Evolutionary conservation across 2,329 filamentous ascomycete species (phyloP), one percentile per base, ranked within the genome.

Genomic region (Aureobasidium uvarum): DNA sequence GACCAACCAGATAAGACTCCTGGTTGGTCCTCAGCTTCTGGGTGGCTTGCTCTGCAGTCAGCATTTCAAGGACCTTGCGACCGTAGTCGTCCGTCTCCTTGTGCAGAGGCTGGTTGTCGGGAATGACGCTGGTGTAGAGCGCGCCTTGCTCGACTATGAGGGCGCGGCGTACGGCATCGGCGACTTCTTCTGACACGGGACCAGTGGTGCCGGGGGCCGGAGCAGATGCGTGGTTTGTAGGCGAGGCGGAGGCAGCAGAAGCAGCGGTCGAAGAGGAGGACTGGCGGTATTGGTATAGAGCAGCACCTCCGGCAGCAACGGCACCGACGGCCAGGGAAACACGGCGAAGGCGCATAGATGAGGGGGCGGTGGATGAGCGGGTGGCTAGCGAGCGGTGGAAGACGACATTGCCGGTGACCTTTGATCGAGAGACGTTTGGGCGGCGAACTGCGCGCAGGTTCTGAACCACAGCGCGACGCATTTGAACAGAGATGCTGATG

Each of bases 41-140:
- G 16, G 92, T 96, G 28, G 92, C 92, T 82, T 99, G 93, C 66
- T 97, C 94, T 0, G 94, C 90, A 13, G 91, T 96, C 77, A 99
- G 82, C 94, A 99, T 99, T 81, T 97, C 94, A 67, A 99, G 82
- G 39, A 97, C 89, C 74, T 90, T 91, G 69, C 89, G 86, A 36
- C 92, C 92, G 75, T 89, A 89, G 74, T 92, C 89, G 78, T 93
- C 90, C 3, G 89, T 92, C 72, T 90, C 85, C 80, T 99, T 99
- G 52, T 90, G 90, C 67, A 99, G 86, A 23, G 94, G 92, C 7
- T 88, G 90, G 72, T 96, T 90, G 66, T 90, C 91, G 20, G 92
- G 87, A 68, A 97, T 88, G 10, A 91, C 90, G 28, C 91, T 90
- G 13, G 94, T 95, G 74, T 93, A 94, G 58, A 99, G 85, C 76